These are phyloP conservation scores for Diaporthe ampelina DNA, from an alignment of 2,329 filamentous ascomycete genomes.

Conservation along the genomic window DNA sequence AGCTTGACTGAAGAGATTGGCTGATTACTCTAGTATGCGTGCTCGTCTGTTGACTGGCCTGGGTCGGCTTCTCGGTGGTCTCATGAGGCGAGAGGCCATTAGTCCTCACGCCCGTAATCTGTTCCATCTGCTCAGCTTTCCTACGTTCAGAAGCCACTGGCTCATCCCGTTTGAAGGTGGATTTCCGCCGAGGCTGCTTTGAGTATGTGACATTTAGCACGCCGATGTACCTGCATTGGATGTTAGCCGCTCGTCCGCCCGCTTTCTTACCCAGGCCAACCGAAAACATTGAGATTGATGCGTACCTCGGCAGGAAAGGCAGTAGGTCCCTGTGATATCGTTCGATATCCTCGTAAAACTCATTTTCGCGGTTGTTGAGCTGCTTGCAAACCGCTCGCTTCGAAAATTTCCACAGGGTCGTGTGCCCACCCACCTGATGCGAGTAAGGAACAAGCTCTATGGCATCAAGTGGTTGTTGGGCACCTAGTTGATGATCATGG, in stretches of 20 bases:
- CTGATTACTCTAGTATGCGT: constrained; percentile 66
- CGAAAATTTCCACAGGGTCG: constrained; percentile 95
- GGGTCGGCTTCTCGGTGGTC: constrained; percentile 40
- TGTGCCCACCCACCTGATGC: constrained; percentile 97
- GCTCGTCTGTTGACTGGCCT: constrained; percentile 44
- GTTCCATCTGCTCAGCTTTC: constrained; percentile 51
- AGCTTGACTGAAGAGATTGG: constrained; percentile 80
- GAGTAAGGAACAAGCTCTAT: constrained; percentile 97
- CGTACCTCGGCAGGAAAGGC: constrained; percentile 88
- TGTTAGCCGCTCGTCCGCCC: constrained; percentile 44
- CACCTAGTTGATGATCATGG: constrained; percentile 65
- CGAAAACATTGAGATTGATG: constrained; percentile 42
- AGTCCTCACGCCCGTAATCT: constrained; percentile 41
- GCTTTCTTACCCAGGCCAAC: neutral
- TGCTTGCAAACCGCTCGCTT: constrained; percentile 97
- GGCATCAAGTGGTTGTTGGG: constrained; percentile 80
- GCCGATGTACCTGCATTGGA: constrained; percentile 83
- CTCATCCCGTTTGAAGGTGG: constrained; percentile 66
- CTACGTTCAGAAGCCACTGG: constrained; percentile 52
- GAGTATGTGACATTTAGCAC: constrained; percentile 97
- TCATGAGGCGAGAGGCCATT: constrained; percentile 43
- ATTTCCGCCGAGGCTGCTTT: constrained; percentile 80
- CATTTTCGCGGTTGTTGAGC: constrained; percentile 97
- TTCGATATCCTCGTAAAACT: constrained; percentile 98
- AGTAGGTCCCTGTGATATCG: constrained; percentile 89